Evolutionary conservation across 345 rosid species (phyloP).

Genomic region (Eucalyptus cladocalyx): DNA sequence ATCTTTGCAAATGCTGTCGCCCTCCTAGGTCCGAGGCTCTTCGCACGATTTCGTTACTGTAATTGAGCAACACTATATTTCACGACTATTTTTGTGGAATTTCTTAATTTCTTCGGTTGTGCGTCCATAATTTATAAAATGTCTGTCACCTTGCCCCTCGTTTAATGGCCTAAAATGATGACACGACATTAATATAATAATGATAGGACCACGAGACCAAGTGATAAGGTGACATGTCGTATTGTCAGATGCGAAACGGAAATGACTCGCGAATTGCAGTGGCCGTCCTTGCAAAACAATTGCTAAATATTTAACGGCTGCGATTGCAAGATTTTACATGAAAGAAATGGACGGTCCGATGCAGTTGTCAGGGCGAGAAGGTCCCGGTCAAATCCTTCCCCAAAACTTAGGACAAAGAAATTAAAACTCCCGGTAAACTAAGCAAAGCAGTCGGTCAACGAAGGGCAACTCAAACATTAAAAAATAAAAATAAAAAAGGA

Average conservation of each 20-base stretch:
- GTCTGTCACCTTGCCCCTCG: background rate
- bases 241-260: background rate
- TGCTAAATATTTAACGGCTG: background rate
- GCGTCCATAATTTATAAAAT: background rate
- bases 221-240: background rate
- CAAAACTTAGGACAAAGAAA: background rate
- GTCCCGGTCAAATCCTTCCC: background rate
- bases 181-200: background rate
- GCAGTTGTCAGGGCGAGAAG: background rate
- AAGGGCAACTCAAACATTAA: background rate
- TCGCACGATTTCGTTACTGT: background rate
- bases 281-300: background rate
- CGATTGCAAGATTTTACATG: background rate
- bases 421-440: background rate
- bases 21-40: background rate
- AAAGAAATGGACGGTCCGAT: background rate
- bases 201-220: background rate
- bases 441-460: background rate
- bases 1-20: background rate
- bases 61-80: background rate
- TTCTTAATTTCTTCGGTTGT: background rate
- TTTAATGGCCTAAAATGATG: background rate
- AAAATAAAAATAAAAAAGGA: background rate
- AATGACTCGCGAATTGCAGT: background rate
- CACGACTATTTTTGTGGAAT: background rate